phyloP scores from a whole-genome alignment of 179 eudicot genomes.

The Drosera spatulata region DNA sequence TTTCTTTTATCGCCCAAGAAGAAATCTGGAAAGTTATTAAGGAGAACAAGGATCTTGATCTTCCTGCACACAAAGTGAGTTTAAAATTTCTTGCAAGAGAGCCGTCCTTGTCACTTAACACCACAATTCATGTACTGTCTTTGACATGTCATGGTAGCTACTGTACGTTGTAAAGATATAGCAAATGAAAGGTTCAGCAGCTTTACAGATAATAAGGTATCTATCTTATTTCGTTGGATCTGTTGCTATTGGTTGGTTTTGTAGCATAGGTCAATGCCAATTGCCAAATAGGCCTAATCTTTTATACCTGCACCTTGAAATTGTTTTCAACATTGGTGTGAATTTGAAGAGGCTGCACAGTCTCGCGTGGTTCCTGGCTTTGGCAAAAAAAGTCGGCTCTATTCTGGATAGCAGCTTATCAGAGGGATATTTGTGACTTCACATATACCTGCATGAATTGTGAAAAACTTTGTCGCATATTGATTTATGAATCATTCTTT shows the following conservation, averaged over 20 bases:
- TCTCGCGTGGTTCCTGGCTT: constrained; percentile 9
- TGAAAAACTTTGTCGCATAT: no score
- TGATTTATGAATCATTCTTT: no score
- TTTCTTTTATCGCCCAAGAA: constrained; percentile 83
- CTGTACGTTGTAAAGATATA: constrained; percentile 8
- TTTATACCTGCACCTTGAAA: background rate
- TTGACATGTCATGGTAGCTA: constrained; percentile 93
- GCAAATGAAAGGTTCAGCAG: constrained; percentile 11
- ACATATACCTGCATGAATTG: no score
- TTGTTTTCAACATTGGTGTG: constrained; percentile 54
- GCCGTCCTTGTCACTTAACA: background rate
- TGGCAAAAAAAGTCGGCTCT: constrained; percentile 52
- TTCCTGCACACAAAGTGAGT: no score
- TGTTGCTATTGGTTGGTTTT: no score
- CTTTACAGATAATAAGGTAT: constrained; percentile 66
- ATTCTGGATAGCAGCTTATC: constrained; percentile 39
- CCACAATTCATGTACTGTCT: background rate
- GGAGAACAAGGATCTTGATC: constrained; percentile 97
- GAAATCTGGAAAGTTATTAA: constrained; percentile 81
- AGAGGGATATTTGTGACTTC: constrained; percentile 23
- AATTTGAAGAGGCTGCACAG: constrained; percentile 44
- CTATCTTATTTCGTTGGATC: background rate
- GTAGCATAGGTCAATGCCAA: no score
- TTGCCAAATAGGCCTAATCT: background rate
- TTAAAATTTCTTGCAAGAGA: no score